Evolutionary conservation across 192 early-diverging fungal species (phyloP), one percentile per base, ranked within the genome.

Genomic region (Spizellomyces sp.): DNA sequence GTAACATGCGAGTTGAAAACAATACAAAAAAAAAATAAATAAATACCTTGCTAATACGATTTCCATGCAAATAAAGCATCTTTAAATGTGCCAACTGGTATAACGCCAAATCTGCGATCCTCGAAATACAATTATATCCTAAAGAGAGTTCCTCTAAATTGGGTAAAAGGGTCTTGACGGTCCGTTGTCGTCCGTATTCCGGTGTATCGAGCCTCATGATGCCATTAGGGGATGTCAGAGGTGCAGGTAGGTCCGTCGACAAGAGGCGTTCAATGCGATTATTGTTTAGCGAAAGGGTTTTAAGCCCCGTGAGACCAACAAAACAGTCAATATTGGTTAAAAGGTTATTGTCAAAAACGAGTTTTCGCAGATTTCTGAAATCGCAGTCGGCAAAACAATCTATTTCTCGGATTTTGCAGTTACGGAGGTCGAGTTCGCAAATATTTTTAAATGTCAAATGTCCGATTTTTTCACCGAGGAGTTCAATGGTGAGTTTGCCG

Each of bases 381-480:
- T 87, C 85, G 36, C 65, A 77, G 59, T 15, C 59, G 59, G 70
- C 50, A 50, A 88, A 84, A 64, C 87, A 88, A 64, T 88, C 84
- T 41, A 88, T 79, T 59, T 88, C 84, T 10, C 80, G 75, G 47
- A 88, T 86, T 56, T 86, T 88, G 80, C 85, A 88, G 66, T 88
- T 88, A 14, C 85, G 76, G 19, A 88, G 74, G 66, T 88, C 87
- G 2, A 88, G 79, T 58, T 88, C 86, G 46, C 77, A 77, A 43
- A 88, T 88, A 48, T 74, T 78, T 52, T 80, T 75, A 75, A 88
- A 86, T 12, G 75, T 69, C 44, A 79, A 78, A 50, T 88, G 85
- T 2, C 87, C 87, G 57, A 88, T 82, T 63, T 87, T 85, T 67
- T 86, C 83, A 5, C 80, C 83, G 6, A 88, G 71, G 15, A 88